These are phyloP conservation scores for Rusavskia elegans DNA, from an alignment of 495 filamentous ascomycete genomes.

Conservation along the genomic window DNA sequence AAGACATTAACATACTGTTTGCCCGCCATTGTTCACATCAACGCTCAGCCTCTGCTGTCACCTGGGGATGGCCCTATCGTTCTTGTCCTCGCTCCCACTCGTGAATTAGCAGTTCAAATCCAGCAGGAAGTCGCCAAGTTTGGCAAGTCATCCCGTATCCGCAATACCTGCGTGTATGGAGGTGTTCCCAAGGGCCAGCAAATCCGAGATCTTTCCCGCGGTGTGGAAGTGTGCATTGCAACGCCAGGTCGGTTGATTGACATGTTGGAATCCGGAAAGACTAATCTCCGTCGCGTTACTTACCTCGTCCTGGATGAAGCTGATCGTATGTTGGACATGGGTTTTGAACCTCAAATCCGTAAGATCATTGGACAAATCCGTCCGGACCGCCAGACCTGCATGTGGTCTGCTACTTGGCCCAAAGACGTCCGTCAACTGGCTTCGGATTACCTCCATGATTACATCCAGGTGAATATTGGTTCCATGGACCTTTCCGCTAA, in stretches of 20 bases:
- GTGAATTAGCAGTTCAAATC: conserved; percentile 96
- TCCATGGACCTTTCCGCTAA: conserved; percentile 95
- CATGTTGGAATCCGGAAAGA: conserved; percentile 94
- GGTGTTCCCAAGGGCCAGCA: conserved; percentile 95
- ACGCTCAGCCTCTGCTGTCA: conserved; percentile 93
- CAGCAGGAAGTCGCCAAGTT: conserved; percentile 92
- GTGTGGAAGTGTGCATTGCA: conserved; percentile 85
- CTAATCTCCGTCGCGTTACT: conserved; percentile 94
- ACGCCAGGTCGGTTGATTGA: conserved; percentile 96
- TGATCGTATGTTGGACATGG: conserved; percentile 86
- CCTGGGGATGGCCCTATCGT: conserved; percentile 96
- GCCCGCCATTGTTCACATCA: conserved; percentile 97
- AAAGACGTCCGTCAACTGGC: conserved; percentile 96
- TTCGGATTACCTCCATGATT: conserved; percentile 87
- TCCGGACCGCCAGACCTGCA: conserved; percentile 96
- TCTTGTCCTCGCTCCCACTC: conserved; percentile 83
- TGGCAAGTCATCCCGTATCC: conserved; percentile 91
- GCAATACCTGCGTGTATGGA: conserved; percentile 98
- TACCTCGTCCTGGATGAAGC: conserved; percentile 84
- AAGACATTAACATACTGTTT: conserved; percentile 98
- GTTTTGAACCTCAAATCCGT: conserved; percentile 78
- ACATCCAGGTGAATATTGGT: conserved; percentile 98
- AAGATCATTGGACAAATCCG: conserved; percentile 97
- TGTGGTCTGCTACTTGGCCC: conserved; percentile 99
- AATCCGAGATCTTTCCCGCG: conserved; percentile 79